These are phyloP conservation scores for Anisogramma anomala DNA, from an alignment of 2,329 filamentous ascomycete species.

Conservation along the genomic window DNA sequence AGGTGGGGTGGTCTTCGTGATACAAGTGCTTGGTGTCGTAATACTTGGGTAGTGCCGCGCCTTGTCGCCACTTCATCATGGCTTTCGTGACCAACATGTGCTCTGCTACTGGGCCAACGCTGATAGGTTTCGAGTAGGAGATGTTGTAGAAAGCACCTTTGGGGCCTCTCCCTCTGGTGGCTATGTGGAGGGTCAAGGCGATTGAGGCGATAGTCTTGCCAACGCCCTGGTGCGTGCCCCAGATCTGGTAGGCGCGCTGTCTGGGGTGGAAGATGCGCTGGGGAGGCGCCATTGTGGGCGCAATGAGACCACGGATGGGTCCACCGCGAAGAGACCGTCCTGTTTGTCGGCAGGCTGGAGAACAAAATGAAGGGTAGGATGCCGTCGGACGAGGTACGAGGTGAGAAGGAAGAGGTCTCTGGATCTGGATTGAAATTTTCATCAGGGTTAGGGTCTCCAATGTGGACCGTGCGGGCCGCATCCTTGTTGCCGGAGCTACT, in stretches of 20 bases:
- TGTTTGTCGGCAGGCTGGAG: too few species aligned
- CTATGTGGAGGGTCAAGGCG: conserved; percentile 53
- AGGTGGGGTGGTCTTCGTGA: too few species aligned
- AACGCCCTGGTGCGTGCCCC: conserved; percentile 73
- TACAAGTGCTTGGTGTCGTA: background rate
- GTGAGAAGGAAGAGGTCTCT: too few species aligned
- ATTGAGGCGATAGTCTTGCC: conserved; percentile 77
- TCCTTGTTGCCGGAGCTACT: too few species aligned
- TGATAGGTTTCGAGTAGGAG: conserved; percentile 69
- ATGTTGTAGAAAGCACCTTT: conserved; percentile 31
- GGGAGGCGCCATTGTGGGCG: conserved; percentile 31
- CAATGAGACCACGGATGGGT: background rate
- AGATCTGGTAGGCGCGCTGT: conserved; percentile 61
- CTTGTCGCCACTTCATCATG: background rate
- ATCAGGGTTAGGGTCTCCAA: too few species aligned
- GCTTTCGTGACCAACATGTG: background rate
- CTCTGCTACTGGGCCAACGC: conserved; percentile 58
- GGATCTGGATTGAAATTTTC: too few species aligned
- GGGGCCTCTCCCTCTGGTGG: conserved; percentile 16
- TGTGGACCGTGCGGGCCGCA: too few species aligned
- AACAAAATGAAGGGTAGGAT: too few species aligned
- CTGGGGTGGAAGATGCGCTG: conserved; percentile 56
- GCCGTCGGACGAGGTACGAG: too few species aligned
- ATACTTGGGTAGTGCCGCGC: background rate
- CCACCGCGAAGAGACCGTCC: too few species aligned